Percentiles rank a stretch among this genome's conserved stretches.
These are phyloP conservation scores for Dianthus caryophyllus DNA, from an alignment of 148 eudicot genomes.

Conservation along the genomic window DNA sequence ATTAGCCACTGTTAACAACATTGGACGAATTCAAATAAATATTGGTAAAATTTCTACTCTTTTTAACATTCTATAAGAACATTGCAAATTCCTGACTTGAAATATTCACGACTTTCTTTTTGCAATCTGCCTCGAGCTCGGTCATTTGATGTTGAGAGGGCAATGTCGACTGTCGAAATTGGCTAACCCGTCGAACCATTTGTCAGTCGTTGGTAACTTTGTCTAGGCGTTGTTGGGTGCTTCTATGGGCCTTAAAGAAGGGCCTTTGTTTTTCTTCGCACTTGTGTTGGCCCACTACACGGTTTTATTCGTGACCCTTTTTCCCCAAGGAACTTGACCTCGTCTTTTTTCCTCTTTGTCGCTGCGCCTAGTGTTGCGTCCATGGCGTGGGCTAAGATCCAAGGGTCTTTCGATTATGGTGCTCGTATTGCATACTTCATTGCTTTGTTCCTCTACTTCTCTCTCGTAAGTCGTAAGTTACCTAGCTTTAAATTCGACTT, in stretches of 20 bases:
- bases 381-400: conserved; percentile 82
- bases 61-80: no score
- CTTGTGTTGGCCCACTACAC: conserved; percentile 81
- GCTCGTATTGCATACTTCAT: conserved; percentile 71
- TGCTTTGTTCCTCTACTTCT: conserved; percentile 78
- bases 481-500: background rate
- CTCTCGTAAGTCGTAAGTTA: conserved; percentile 86
- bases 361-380: conserved; percentile 88
- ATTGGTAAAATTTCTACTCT: no score
- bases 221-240: conserved; percentile 85
- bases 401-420: conserved; percentile 68
- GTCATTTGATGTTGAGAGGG: conserved; percentile 98
- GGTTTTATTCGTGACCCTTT: conserved; percentile 81
- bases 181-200: conserved; percentile 81
- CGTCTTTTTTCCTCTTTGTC: conserved; percentile 81
- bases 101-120: no score
- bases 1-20: no score
- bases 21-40: no score
- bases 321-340: conserved; percentile 97
- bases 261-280: conserved; percentile 82
- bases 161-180: conserved; percentile 78
- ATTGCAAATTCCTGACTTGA: no score
- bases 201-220: conserved; percentile 81
- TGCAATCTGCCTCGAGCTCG: conserved; percentile 68
- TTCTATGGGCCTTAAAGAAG: conserved; percentile 86